Base-by-base conservation (phyloP, 2,329 filamentous ascomycete genomes). In the Fusarium liriodendri region DNA sequence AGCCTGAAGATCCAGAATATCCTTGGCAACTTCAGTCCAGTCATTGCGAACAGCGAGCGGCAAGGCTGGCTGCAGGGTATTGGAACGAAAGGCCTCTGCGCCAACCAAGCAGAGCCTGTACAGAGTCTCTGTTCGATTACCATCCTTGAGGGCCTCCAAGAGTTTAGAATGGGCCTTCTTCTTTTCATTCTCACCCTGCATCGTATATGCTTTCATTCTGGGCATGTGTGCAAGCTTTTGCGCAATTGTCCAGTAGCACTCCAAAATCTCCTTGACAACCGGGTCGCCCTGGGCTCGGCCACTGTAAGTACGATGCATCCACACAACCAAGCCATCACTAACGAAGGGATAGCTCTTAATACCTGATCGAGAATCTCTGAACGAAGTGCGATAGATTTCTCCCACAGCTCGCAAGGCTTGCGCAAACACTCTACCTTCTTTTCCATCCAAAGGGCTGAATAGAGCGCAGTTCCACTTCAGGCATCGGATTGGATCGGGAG, bases 41-140 rank as follows among this genome's bases (percentile, higher is more conserved):
- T 54, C 50, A 58, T 74, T 70, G 11, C 70, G 61, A 4, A 69
- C 61, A 10, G 67, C 67, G n/a, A 73, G 64, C 2, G 68, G 62
- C 18, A 76, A 58, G 13, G 66, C 67, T 22, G 54, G 27, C 42
- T 60, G 47, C 5, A 75, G 55, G 2, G 18, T 3, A 3, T 50
- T n/a, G 6, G 60, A 63, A 10, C 62, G 20, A 25, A 70, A 70
- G 1, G 63, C 64, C 16, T 27, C 45, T 11, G 33, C 22, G 6
- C 59, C 45, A 27, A 67, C 16, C 13, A 67, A 59, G 20, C 69
- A 67, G 25, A 73, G 38, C 8, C 57, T 8, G 22, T 71, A 70
- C 10, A 70, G 22, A 6, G 67, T 38, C 2, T 67, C 37, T 2
- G 25, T 40, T 27, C 62, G n/a, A n/a, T n/a, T n/a, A n/a, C n/a